These are phyloP conservation scores for Combretum micranthum DNA, from an alignment of 345 rosid species.

Conservation along the genomic window DNA sequence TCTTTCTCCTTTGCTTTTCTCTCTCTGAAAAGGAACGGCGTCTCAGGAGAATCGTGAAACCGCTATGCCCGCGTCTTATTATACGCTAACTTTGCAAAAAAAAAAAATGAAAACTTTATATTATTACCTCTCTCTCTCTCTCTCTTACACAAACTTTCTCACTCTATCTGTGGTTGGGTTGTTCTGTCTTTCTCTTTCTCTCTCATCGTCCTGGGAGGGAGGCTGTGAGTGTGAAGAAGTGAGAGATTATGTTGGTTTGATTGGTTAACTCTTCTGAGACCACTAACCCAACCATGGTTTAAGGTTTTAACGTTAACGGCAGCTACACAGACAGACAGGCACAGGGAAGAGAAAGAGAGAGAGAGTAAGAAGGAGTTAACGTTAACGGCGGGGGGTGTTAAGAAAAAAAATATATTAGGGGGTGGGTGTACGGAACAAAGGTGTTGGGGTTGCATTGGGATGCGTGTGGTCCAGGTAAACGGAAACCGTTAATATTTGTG, in stretches of 20 bases:
- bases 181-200: no score
- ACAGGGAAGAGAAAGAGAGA: no score
- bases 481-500: constrained; percentile 7
- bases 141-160: no score
- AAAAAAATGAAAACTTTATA: no score
- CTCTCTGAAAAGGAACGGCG: constrained; percentile 21
- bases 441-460: constrained; percentile 15
- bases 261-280: constrained; percentile 10
- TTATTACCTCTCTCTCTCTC: constrained; percentile 8
- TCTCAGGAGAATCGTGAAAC: constrained; percentile 27
- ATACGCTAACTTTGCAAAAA: constrained; percentile 26
- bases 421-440: background rate
- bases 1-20: constrained; percentile 9
- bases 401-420: no score
- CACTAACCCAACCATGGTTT: constrained; percentile 20
- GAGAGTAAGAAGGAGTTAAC: no score
- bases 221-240: no score
- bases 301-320: constrained; percentile 13
- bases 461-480: constrained; percentile 28
- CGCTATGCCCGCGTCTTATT: constrained; percentile 31
- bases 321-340: no score
- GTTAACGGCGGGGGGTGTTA: no score
- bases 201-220: no score
- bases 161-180: no score
- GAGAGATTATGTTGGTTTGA: background rate